Evolutionary conservation across 2,329 filamentous ascomycete species (phyloP).

Genomic region (Paecilomyces sp.): DNA sequence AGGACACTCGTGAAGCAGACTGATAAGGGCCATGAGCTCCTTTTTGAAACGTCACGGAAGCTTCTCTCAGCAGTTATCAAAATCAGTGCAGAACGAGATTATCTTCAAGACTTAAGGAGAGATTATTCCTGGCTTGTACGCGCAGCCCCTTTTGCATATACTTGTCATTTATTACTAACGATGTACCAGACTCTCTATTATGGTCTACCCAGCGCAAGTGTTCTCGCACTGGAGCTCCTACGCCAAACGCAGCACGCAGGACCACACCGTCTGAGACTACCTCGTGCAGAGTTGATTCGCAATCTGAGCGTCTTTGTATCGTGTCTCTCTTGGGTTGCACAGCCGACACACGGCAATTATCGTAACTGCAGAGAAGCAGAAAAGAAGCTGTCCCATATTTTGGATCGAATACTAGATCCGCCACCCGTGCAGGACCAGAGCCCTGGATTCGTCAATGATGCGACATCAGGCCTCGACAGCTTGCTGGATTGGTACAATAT

Average conservation of each 20-base stretch:
- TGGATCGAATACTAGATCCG: slow-evolving; percentile 29
- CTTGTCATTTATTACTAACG: background rate
- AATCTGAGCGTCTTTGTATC: slow-evolving; percentile 28
- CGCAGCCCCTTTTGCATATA: background rate
- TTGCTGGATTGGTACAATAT: slow-evolving; percentile 28
- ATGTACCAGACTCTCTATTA: slow-evolving; percentile 21
- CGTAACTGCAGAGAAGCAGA: slow-evolving; percentile 27
- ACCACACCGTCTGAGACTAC: slow-evolving; percentile 16
- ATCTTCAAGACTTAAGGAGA: slow-evolving; percentile 21
- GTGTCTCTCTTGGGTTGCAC: slow-evolving; percentile 20
- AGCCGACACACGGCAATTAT: slow-evolving; percentile 27
- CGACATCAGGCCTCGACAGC: slow-evolving; percentile 21
- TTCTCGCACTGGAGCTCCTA: slow-evolving; percentile 26
- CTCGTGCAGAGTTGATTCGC: slow-evolving; percentile 25
- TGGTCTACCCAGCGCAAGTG: slow-evolving; percentile 24
- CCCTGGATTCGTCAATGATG: slow-evolving; percentile 17
- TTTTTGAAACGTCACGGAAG: slow-evolving; percentile 25
- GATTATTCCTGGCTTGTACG: slow-evolving; percentile 30
- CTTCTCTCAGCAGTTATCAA: slow-evolving; percentile 21
- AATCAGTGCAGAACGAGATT: slow-evolving; percentile 19
- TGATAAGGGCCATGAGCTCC: slow-evolving; percentile 20
- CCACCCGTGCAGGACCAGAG: slow-evolving; percentile 19
- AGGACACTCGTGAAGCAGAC: slow-evolving; percentile 25
- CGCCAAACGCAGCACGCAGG: slow-evolving; percentile 22
- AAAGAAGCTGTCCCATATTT: slow-evolving; percentile 27